Percentiles rank a stretch among this genome's conserved stretches.
These are phyloP conservation scores for Scutellaria galericulata DNA, from an alignment of 257 asterid genomes.

Conservation along the genomic window DNA sequence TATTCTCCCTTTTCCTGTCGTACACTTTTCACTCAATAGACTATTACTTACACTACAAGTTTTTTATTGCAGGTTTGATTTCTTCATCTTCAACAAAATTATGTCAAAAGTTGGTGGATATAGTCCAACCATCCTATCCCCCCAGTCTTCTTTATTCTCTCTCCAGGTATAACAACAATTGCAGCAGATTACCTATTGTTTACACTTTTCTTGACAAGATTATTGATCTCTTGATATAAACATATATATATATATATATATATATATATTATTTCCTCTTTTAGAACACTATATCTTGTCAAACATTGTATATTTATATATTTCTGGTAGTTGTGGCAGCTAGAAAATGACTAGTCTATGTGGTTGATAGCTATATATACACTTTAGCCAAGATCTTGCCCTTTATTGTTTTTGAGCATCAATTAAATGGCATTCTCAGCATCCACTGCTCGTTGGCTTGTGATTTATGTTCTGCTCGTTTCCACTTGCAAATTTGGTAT, in stretches of 20 bases:
- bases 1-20: constrained; percentile 1
- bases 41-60: constrained; percentile 37
- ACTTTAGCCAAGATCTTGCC: constrained; percentile 2
- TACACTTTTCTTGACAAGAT: constrained; percentile 30
- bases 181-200: constrained; percentile 43
- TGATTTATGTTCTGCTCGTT: constrained; percentile 36
- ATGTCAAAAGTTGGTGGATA: constrained; percentile 48
- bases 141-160: constrained; percentile 27
- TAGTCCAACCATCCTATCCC: constrained; percentile 45
- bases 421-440: constrained; percentile 48
- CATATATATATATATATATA: no score
- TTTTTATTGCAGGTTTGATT: constrained; percentile 49
- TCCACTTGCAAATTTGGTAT: constrained; percentile 48
- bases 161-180: constrained; percentile 32
- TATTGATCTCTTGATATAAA: no score
- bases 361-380: constrained; percentile 16
- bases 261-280: neutral
- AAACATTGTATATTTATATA: no score
- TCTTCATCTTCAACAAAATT: constrained; percentile 24
- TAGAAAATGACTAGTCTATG: constrained; percentile 20
- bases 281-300: no score
- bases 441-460: constrained; percentile 36
- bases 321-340: constrained; percentile 27
- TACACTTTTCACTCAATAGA: neutral
- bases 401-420: constrained; percentile 11